These are phyloP conservation scores for Leonotis leonurus DNA, from an alignment of 257 asterid genomes.

Conservation along the genomic window DNA sequence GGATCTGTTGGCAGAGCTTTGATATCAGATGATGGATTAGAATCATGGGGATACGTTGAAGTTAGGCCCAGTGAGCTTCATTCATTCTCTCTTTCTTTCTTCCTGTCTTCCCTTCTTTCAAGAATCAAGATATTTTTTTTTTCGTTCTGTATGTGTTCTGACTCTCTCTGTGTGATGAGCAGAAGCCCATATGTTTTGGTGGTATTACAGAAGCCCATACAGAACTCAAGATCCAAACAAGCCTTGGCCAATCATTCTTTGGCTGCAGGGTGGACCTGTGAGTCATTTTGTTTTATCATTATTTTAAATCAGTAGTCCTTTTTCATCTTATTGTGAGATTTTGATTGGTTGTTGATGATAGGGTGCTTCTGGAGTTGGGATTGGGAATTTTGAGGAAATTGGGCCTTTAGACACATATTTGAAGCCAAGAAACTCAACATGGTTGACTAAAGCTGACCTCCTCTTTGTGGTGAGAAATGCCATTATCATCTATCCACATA, in stretches of 20 bases:
- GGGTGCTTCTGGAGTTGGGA: slow-evolving; percentile 96
- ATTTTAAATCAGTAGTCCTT: no score
- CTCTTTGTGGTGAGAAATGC: slow-evolving; percentile 66
- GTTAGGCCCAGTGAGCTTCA: slow-evolving; percentile 73
- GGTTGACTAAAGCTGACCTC: slow-evolving; percentile 87
- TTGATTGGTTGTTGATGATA: slow-evolving; percentile 7
- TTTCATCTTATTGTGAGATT: neutral
- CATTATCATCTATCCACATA: no score
- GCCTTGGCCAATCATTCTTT: slow-evolving; percentile 93
- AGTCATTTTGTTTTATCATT: no score
- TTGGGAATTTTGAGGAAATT: slow-evolving; percentile 85
- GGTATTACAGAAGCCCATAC: slow-evolving; percentile 82
- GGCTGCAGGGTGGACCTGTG: slow-evolving; percentile 99
- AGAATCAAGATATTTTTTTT: neutral
- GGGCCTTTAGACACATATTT: slow-evolving; percentile 69
- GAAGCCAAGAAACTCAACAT: slow-evolving; percentile 87
- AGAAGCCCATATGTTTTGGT: slow-evolving; percentile 99
- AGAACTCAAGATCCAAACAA: slow-evolving; percentile 63
- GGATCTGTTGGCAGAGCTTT: slow-evolving; percentile 28
- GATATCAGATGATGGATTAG: slow-evolving; percentile 61
- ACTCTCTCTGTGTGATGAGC: slow-evolving; percentile 9
- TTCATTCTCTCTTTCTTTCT: neutral
- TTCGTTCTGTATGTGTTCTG: neutral
- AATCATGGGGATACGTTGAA: slow-evolving; percentile 91
- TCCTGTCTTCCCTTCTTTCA: neutral